These are phyloP conservation scores for Cruciata laevipes DNA, from an alignment of 257 asterid genomes.

Conservation along the genomic window DNA sequence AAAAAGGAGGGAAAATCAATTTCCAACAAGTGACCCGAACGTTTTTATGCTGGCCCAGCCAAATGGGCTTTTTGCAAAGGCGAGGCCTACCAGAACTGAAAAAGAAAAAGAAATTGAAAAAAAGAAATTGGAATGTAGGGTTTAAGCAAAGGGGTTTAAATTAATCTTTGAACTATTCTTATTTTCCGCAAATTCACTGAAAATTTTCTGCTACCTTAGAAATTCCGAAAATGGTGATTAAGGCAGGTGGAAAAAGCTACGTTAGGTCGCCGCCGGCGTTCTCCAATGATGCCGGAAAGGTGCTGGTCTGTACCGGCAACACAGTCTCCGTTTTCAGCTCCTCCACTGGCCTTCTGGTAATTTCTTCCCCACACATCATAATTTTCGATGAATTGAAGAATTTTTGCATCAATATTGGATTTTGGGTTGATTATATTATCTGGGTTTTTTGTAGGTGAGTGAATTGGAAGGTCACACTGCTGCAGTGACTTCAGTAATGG, in stretches of 20 bases:
- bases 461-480: slow-evolving; percentile 84
- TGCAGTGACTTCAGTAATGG: slow-evolving; percentile 71
- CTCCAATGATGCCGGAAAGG: slow-evolving; percentile 70
- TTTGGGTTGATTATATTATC: neutral
- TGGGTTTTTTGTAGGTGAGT: slow-evolving; percentile 38
- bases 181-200: neutral
- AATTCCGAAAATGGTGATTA: neutral
- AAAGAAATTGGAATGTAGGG: neutral
- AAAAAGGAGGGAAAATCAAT: neutral
- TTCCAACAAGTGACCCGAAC: neutral
- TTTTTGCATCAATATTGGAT: neutral
- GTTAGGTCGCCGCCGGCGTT: slow-evolving; percentile 84
- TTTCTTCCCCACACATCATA: neutral
- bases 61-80: neutral
- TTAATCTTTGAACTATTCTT: neutral
- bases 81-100: neutral
- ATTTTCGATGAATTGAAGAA: neutral
- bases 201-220: neutral
- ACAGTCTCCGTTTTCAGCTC: slow-evolving; percentile 85
- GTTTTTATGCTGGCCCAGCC: neutral
- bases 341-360: slow-evolving; percentile 81
- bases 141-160: neutral
- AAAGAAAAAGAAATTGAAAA: too few species aligned
- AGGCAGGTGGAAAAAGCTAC: slow-evolving; percentile 71
- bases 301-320: slow-evolving; percentile 82